Evolutionary conservation across 148 eudicot species (phyloP).

Genomic region (Cornus controversa): DNA sequence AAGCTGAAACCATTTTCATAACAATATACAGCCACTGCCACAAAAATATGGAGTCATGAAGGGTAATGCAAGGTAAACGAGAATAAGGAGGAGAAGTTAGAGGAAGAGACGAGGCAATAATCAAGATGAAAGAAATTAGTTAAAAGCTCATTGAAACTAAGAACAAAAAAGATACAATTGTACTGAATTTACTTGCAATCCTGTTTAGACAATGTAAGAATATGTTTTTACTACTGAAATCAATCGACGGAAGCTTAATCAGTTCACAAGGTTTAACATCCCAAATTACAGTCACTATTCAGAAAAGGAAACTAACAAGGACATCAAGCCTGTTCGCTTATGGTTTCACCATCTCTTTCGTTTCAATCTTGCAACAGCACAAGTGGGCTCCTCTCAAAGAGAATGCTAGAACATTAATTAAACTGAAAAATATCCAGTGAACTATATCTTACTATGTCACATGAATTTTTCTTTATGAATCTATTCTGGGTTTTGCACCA

Average conservation of each 20-base stretch:
- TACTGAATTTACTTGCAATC: background rate
- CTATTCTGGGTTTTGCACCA: background rate
- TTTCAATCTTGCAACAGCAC: background rate
- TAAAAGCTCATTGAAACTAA: background rate
- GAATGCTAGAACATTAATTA: background rate
- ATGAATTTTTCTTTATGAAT: background rate
- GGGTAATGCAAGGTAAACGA: background rate
- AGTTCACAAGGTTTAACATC: background rate
- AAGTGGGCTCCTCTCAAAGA: background rate
- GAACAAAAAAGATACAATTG: background rate
- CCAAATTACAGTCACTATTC: background rate
- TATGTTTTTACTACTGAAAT: no score
- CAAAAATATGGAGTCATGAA: background rate
- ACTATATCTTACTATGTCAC: background rate
- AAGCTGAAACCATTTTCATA: background rate
- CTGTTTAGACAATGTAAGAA: background rate
- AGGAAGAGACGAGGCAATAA: background rate
- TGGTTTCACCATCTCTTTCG: background rate
- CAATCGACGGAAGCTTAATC: no score
- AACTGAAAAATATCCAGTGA: background rate
- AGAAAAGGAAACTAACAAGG: background rate
- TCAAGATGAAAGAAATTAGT: background rate
- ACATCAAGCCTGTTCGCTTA: background rate
- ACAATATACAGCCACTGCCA: background rate
- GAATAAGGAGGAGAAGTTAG: background rate